Evolutionary conservation across 371 early-diverging fungal species (phyloP), one percentile per base, ranked within the genome.

Genomic region (Mucor ambiguus): DNA sequence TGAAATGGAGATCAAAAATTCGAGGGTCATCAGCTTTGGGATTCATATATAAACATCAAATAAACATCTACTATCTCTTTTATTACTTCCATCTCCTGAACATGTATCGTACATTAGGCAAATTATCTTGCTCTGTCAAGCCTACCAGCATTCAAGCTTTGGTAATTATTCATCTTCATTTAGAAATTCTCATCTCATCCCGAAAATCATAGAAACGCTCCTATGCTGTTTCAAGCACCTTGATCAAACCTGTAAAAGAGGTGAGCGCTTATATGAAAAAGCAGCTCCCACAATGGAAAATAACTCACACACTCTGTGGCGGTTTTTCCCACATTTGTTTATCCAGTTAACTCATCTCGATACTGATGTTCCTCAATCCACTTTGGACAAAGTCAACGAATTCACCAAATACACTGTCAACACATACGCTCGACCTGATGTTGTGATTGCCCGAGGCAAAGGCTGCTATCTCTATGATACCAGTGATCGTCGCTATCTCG

Each of bases 391-490:
- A 44, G 74, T 87, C n/a, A 63, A 78, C 12, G 71, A 75, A 63
- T 82, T 73, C 64, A 75, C 67, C 60, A 84, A 83, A 64, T 91
- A 87, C 70, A 85, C 86, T 16, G 69, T 92, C 52, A 85, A 85
- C 52, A 86, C 90, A 5, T 92, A 92, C 52, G 73, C 77, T 26
- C 86, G 90, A 26, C 92, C 91, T 14, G 72, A 81, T n/a, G 63
- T 90, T 8, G 78, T 90, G 37, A 83, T 92, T 26, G 77, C 80
- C 4, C 89, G 88, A 66, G 96, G 96, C 56, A 77, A 90, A 73
- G 95, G 95, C 16, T 80, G 83, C 68, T 82, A 86, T 33, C 74
- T 96, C 29, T 91, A 85, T 65, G 96, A 95, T 66, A 73, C 82
- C 0, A 76, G 75, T 16, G 86, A 89, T 62, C 83, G 89, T 20